A percentile compares a stretch with the other conserved stretches of the same genome.
Evolutionary conservation across 305 asterid genomes (phyloP).

Genomic region (Solanum hybrid): DNA sequence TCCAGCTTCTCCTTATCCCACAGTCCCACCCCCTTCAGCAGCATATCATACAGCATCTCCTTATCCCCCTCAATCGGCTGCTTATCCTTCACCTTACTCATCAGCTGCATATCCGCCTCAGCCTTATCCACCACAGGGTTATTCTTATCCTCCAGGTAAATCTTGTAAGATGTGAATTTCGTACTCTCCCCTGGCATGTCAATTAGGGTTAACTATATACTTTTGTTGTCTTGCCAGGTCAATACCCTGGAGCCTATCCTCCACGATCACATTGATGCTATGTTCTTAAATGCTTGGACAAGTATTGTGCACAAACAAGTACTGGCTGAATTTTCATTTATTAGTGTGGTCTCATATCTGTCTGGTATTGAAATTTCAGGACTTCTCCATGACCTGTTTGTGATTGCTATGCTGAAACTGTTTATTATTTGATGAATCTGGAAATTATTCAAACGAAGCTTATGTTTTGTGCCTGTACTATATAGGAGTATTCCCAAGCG

Average conservation of each 20-base stretch:
- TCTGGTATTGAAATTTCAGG: not conserved
- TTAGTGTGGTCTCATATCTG: not conserved
- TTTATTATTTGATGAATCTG: not conserved
- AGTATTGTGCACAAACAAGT: not conserved
- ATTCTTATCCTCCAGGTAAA: constrained; percentile 55
- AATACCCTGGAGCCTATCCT: constrained; percentile 65
- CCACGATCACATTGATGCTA: constrained; percentile 47
- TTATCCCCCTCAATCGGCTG: constrained; percentile 39
- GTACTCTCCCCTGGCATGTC: not conserved
- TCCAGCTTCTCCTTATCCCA: constrained; percentile 32
- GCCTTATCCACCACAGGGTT: constrained; percentile 35
- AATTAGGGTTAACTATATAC: not conserved
- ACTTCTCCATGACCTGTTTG: not conserved
- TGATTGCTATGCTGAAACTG: not conserved
- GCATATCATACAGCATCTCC: constrained; percentile 40
- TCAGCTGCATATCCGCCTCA: constrained; percentile 41
- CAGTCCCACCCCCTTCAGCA: constrained; percentile 42
- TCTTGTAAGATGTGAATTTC: not conserved
- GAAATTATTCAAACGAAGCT: not conserved
- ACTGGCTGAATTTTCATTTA: not conserved
- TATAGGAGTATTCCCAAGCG: not conserved
- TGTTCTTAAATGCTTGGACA: not conserved
- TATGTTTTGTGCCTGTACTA: not conserved
- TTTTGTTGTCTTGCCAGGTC: constrained; percentile 34
- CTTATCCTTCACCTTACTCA: constrained; percentile 39